phyloP scores from a whole-genome alignment of 768 basidiomycete species.

The Chlorophyllum brunneum region DNA sequence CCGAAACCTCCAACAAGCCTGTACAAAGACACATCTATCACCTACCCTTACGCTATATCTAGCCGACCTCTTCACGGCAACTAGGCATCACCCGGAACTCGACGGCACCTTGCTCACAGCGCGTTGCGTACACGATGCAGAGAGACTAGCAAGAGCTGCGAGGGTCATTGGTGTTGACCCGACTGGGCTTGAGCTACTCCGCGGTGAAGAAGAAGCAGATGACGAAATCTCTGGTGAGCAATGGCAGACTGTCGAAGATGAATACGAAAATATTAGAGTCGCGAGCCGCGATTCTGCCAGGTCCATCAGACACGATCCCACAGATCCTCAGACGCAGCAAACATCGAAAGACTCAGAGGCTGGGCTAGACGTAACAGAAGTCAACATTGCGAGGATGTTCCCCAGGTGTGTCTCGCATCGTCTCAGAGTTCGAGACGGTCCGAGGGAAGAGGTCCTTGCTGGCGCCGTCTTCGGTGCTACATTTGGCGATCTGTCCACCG shows the following conservation, averaged over 20 bases:
- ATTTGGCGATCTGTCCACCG: slow-evolving; percentile 21
- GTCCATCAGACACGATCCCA: too few species aligned
- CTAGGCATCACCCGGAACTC: slow-evolving; percentile 64
- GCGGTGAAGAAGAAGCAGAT: slow-evolving; percentile 13
- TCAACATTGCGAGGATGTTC: slow-evolving; percentile 70
- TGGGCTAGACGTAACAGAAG: slow-evolving; percentile 57
- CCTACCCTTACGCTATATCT: slow-evolving; percentile 58
- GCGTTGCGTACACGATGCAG: slow-evolving; percentile 57
- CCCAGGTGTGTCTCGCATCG: slow-evolving; percentile 75
- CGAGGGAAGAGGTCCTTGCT: slow-evolving; percentile 65
- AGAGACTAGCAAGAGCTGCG: slow-evolving; percentile 62
- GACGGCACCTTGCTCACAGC: slow-evolving; percentile 67
- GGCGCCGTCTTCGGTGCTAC: slow-evolving; percentile 59
- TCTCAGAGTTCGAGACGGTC: slow-evolving; percentile 63
- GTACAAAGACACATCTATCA: slow-evolving; percentile 40
- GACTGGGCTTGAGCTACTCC: slow-evolving; percentile 56
- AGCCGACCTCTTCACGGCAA: slow-evolving; percentile 69
- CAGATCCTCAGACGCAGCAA: neutral
- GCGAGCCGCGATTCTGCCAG: neutral
- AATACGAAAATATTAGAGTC: neutral
- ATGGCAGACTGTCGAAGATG: slow-evolving; percentile 14
- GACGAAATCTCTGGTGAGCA: slow-evolving; percentile 7
- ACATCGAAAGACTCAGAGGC: neutral
- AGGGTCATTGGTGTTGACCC: slow-evolving; percentile 61
- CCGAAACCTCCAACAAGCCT: slow-evolving; percentile 25